Percentiles rank a stretch among this genome's conserved stretches.
These are phyloP conservation scores for Fusarium sp. DNA, from an alignment of 2,329 filamentous ascomycete species.

Conservation along the genomic window DNA sequence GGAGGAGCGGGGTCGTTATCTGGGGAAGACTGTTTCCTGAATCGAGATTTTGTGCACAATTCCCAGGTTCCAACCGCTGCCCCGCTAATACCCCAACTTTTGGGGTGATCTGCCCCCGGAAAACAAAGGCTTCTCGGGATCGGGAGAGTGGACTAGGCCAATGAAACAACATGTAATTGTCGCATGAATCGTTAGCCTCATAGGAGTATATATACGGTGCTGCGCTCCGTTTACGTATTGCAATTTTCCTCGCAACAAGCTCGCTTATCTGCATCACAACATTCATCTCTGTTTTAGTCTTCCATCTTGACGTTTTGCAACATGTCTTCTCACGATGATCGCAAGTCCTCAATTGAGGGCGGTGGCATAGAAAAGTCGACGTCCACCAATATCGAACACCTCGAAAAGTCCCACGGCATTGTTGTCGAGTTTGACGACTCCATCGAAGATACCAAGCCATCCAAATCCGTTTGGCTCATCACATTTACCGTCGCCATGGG, in stretches of 20 bases:
- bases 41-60: not conserved
- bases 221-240: not conserved
- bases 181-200: not conserved
- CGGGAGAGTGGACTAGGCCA: not conserved
- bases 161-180: not conserved
- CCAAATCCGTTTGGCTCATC: slow-evolving; percentile 40
- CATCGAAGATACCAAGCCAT: slow-evolving; percentile 39
- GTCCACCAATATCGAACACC: slow-evolving; percentile 17
- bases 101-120: not conserved
- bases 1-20: too few species aligned
- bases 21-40: not conserved
- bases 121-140: not conserved
- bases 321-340: not conserved
- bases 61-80: not conserved
- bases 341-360: not conserved
- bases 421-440: slow-evolving; percentile 10
- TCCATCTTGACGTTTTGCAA: not conserved
- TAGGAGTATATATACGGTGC: not conserved
- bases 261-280: not conserved
- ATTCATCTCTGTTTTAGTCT: not conserved
- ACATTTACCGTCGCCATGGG: slow-evolving; percentile 46
- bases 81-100: not conserved
- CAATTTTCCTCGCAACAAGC: not conserved
- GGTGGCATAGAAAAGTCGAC: not conserved
- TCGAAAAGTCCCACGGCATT: slow-evolving; percentile 22